Base-by-base conservation (phyloP, 1,284 basidiomycete species). In the Cryptococcus depauperatus region DNA sequence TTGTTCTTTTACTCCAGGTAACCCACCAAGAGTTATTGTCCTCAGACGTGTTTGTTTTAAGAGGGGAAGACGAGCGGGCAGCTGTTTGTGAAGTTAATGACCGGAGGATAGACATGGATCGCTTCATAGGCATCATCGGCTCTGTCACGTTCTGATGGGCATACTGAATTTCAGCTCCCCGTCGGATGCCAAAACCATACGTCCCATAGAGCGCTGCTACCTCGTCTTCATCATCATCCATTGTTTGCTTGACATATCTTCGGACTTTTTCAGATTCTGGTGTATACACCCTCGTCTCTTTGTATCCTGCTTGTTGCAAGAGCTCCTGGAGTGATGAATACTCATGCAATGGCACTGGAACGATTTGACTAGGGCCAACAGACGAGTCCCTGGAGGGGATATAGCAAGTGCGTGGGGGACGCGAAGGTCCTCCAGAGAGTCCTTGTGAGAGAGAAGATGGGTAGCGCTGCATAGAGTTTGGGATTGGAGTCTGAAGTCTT, bases 221-320 rank as follows among this genome's bases (percentile, higher is more conserved):
- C 39, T 66, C 62, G 34, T 56, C 56, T 40, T 57, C 59, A 23
- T 50, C 44, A 19, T 64, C 56, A 32, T 58, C 59, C 34, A 58
- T 52, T 4, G 54, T 54, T 28, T 50, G 50, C 25, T 66, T 60
- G 30, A 66, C 56, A 27, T 37, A 18, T 8, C 58, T 58, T 21
- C 70, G 63, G 5, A 58, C 50, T 38, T 78, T 76, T 54, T 88
- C 84, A 0, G 75, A 73, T 66, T 89, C 85, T 5, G 88, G 86
- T 0, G 88, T 88, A 58, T 85, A 85, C 14, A 91, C 76, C 26
- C 87, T 76, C 0, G 86, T 89, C 64, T 90, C 87, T 66, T 86
- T 88, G 75, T 89, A 90, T 3, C 87, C 87, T 0, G 85, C 85
- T 62, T 88, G 83, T 43, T 79, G 75, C 19, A 91, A 74, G 14